Evolutionary conservation across 305 asterid genomes (phyloP), one percentile per base, ranked within the genome.

Genomic region (Caryopteris hybrid): DNA sequence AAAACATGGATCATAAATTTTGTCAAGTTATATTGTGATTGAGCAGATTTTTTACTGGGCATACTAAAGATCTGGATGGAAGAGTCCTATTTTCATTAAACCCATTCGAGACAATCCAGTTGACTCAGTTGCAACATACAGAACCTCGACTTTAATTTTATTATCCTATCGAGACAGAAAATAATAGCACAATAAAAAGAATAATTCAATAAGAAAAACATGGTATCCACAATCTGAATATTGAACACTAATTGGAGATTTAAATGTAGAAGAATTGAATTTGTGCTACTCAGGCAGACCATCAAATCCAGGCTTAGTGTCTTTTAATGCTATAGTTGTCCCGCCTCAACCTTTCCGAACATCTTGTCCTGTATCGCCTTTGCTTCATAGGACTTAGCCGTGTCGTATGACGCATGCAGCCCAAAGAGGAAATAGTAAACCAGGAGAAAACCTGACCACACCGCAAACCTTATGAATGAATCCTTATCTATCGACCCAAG

Each of bases 1-100:
- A 18, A 17, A 48, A 57, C 55, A 51, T 65, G 45, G 36, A 34
- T 43, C 62, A 39, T 58, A 48, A 66, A 5, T 20, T 21, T 61
- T 47, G 50, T 23, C 33, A 63, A 13, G 16, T 69, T 34, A 63
- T 61, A 59, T 77, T 66, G 74, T 47, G 63, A 22, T 34, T 71
- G 65, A 52, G 42, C 83, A 93, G 99, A 75, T 91, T 77, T 73
- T 93, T 93, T 75, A 80, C 91, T 53, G 96, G 96, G 68, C 86
- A 91, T 66, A 81, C 90, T 20, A 76, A 64, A 68, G 75, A 92
- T 69, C 68, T 92, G 3, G 74, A 86, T 51, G 87, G 88, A 64
- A 64, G 66, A 5, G 78, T 56, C 48, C 91, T 84, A 62, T 93
- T 87, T n/a, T n/a, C n/a, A n/a, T n/a, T n/a, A n/a, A n/a, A n/a